Evolutionary conservation across 2,329 filamentous ascomycete species (phyloP).

Genomic region (Calycina marina): DNA sequence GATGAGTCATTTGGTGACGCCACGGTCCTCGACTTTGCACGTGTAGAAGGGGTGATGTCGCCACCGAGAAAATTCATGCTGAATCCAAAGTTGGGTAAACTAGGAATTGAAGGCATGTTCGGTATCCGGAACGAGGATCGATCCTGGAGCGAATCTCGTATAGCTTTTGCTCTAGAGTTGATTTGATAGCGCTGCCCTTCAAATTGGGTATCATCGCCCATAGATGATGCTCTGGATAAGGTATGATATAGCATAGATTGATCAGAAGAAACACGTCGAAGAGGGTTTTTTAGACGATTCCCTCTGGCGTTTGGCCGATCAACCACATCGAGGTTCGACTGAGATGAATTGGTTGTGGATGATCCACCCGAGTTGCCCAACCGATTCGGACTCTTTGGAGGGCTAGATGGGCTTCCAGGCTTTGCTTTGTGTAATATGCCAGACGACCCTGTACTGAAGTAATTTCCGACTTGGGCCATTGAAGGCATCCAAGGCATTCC

Average conservation of each 20-base stretch:
- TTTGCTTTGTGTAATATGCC: conserved; percentile 2
- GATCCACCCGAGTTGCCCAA: no score
- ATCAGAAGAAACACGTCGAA: conserved; percentile 57
- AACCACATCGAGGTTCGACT: no score
- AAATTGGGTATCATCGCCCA: conserved; percentile 74
- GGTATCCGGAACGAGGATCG: conserved; percentile 61
- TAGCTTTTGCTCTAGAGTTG: conserved; percentile 79
- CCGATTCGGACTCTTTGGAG: no score
- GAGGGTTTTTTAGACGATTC: no score
- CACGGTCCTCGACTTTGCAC: conserved; percentile 16
- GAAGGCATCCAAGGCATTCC: conserved; percentile 43
- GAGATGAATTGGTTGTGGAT: no score
- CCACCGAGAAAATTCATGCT: conserved; percentile 20
- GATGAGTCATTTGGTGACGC: no score
- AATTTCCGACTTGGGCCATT: conserved; percentile 18
- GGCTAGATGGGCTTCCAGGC: conserved; percentile 4
- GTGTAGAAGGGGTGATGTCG: conserved; percentile 10
- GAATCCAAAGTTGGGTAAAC: conserved; percentile 29
- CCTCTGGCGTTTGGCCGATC: no score
- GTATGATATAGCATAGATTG: conserved; percentile 65
- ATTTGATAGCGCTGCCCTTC: conserved; percentile 69
- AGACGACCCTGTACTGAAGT: conserved; percentile 11
- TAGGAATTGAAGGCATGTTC: conserved; percentile 38
- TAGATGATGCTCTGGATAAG: conserved; percentile 63
- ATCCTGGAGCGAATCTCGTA: conserved; percentile 76